Evolutionary conservation across 83 land plant genomes (phyloP).

Genomic region (Thuja plicata): DNA sequence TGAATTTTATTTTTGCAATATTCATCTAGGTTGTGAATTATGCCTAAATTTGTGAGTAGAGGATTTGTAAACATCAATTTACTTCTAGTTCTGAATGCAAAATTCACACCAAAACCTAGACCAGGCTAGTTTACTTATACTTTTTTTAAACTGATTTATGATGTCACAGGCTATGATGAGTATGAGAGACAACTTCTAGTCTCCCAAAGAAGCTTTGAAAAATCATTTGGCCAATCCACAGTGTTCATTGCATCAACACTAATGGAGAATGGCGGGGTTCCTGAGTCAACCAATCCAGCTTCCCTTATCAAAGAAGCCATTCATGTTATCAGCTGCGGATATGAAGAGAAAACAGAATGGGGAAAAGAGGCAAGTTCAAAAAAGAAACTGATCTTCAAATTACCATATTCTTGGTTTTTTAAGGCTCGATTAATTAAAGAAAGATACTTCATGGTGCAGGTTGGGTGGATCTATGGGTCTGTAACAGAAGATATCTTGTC

Average conservation of each 20-base stretch:
- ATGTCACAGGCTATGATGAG: conserved; percentile 52
- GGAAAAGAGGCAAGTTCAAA: conserved; percentile 47
- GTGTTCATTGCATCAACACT: conserved; percentile 61
- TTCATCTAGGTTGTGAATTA: neutral
- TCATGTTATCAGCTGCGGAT: conserved; percentile 67
- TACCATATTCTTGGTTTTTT: neutral
- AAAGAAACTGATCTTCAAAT: neutral
- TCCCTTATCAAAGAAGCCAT: conserved; percentile 57
- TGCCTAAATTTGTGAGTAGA: neutral
- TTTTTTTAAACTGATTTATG: neutral
- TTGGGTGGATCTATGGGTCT: conserved; percentile 41
- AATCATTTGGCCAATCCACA: conserved; percentile 58
- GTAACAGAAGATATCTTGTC: conserved; percentile 35
- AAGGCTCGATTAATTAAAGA: neutral
- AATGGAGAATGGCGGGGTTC: conserved; percentile 63
- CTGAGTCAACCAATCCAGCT: conserved; percentile 50
- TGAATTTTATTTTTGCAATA: neutral
- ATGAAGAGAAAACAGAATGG: conserved; percentile 66
- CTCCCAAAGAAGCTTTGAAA: conserved; percentile 61
- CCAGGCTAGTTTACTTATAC: neutral
- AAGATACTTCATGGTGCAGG: conserved; percentile 14
- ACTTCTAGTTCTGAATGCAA: neutral
- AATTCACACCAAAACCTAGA: neutral
- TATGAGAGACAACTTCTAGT: conserved; percentile 51
- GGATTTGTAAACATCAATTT: neutral